These are phyloP conservation scores for Penicillium bovifimosum DNA, from an alignment of 495 filamentous ascomycete genomes.

Conservation along the genomic window DNA sequence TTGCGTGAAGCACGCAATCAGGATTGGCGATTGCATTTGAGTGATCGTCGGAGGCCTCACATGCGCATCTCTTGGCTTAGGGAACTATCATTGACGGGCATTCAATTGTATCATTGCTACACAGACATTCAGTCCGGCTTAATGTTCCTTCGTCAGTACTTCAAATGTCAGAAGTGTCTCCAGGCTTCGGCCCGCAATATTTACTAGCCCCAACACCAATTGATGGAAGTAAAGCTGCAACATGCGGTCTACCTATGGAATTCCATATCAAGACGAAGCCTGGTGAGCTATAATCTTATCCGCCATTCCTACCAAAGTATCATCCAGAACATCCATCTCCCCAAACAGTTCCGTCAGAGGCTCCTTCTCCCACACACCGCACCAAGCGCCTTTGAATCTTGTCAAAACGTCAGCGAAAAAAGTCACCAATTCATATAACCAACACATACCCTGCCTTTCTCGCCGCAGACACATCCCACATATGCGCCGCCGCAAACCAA, in stretches of 20 bases:
- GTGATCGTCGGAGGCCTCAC: constrained; percentile 8
- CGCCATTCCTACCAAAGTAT: constrained; percentile 35
- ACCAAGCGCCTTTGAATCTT: constrained; percentile 36
- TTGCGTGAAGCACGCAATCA: constrained; percentile 22
- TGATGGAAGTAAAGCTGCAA: no score
- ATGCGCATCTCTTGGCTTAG: not conserved
- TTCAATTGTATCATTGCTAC: no score
- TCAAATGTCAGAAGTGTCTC: no score
- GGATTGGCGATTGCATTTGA: constrained; percentile 14
- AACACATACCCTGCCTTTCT: constrained; percentile 23
- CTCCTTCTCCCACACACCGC: constrained; percentile 32
- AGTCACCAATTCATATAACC: not conserved
- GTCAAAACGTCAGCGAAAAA: not conserved
- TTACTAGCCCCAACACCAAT: no score
- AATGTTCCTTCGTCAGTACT: no score
- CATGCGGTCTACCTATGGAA: no score
- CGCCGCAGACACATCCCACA: constrained; percentile 37
- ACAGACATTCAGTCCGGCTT: no score
- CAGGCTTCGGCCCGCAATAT: no score
- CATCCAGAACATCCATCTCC: constrained; percentile 37
- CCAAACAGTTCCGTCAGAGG: constrained; percentile 30
- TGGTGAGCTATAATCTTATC: constrained; percentile 31
- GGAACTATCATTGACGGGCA: no score
- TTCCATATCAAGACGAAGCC: constrained; percentile 1
- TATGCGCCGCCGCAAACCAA: constrained; percentile 37